Base-by-base conservation (phyloP, 75 land plant genomes). In the Cunninghamia lanceolata region DNA sequence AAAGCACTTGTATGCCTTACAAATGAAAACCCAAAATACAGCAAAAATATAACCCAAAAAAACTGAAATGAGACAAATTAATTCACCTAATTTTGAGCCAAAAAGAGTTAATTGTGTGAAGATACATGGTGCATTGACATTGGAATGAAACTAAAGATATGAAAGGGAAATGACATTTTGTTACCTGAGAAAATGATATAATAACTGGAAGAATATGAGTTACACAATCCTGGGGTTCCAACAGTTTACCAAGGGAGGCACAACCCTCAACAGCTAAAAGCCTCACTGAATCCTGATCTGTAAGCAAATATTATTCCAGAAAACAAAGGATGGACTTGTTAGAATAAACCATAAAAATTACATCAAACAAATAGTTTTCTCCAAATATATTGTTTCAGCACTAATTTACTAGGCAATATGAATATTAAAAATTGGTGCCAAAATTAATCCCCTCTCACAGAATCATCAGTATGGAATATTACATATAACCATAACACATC, bases 201-300 rank as follows among this genome's bases (percentile, higher is more conserved):
- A 93, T 93, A 30, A 93, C 94, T 16, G 93, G 93, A 71, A 93
- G 91, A 81, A 93, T 88, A 56, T 93, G 88, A 21, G 91, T 91
- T 63, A 88, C 90, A 84, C 94, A 93, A 84, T 93, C 94, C 45
- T 90, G 90, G 74, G 94, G 90, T 77, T 93, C 94, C 83, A 93
- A 86, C 75, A 93, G 87, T 85, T 92, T 93, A 45, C 94, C 94
- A 32, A 93, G 84, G 21, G 94, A 89, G 13, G 93, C 94, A 88
- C 94, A 93, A 59, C 94, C 94, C 86, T 93, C 94, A 53, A 93
- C 94, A 25, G 94, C 93, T 79, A 91, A 83, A 53, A 93, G 87
- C 78, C 94, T 86, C 63, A 93, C 93, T 34, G 94, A 93, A 87
- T 93, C 94, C 88, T 93, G 94, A 88, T 92, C 94, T 93, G 90